A percentile compares a stretch with the other conserved stretches of the same genome.
Conservation (phyloP, 805 yeast genomes). For the Candida chilensis region DNA sequence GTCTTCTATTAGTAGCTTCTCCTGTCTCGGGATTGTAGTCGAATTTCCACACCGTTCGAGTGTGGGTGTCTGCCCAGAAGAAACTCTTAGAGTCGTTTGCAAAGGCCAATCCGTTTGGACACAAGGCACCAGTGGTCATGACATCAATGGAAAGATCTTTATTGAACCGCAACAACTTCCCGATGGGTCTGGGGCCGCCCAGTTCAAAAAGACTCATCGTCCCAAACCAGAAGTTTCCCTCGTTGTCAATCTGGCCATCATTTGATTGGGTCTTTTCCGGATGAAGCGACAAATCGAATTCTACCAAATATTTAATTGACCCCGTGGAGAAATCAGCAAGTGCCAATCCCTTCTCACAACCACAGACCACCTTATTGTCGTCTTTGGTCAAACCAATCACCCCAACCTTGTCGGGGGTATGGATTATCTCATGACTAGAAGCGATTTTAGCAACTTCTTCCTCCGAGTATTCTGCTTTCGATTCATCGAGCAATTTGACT, state of each 20-base stretch:
- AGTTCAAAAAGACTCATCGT: constrained; percentile 29
- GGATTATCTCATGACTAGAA: constrained; percentile 16
- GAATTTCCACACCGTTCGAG: constrained; percentile 34
- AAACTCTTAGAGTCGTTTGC: constrained; percentile 12
- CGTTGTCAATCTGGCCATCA: constrained; percentile 33
- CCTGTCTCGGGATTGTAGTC: constrained; percentile 29
- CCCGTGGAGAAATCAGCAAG: constrained; percentile 18
- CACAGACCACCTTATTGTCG: constrained; percentile 18
- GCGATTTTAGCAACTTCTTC: neutral
- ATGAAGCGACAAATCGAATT: constrained; percentile 10
- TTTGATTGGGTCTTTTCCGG: constrained; percentile 13
- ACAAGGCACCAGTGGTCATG: constrained; percentile 7
- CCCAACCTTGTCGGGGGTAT: constrained; percentile 16
- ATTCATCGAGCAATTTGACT: neutral
- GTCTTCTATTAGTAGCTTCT: constrained; percentile 19
- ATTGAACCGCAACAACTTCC: constrained; percentile 6
- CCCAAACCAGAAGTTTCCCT: constrained; percentile 35
- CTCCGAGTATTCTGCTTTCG: neutral
- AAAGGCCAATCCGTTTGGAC: constrained; percentile 34
- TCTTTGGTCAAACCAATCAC: constrained; percentile 26
- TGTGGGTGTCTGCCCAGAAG: neutral
- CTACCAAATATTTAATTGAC: constrained; percentile 14
- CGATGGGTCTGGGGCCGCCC: constrained; percentile 16
- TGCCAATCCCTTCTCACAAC: constrained; percentile 27
- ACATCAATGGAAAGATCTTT: neutral